A percentile compares a stretch with the other conserved stretches of the same genome.
Conservation (phyloP, 1,139 yeast species). For the Blastobotrys malaysiensis region DNA sequence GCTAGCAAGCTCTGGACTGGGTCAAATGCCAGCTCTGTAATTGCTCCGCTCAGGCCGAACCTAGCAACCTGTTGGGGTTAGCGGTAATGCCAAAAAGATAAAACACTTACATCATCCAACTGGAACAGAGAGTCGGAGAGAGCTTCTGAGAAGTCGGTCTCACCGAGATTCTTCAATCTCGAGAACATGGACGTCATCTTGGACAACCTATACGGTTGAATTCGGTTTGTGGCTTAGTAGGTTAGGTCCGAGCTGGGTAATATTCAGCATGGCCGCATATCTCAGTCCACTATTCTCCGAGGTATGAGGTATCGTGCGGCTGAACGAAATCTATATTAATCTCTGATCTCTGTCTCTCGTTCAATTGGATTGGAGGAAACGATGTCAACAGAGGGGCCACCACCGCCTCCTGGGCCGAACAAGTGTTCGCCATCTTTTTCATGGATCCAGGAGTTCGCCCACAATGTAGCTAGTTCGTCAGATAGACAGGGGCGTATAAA, state of each 20-base stretch:
- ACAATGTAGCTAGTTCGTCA: neutral
- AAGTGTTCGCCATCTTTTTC: neutral
- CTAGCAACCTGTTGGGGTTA: conserved; percentile 34
- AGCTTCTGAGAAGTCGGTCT: conserved; percentile 31
- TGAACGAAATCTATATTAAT: neutral
- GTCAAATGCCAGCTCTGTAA: conserved; percentile 69
- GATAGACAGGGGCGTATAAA: neutral
- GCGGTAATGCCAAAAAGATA: too few species aligned
- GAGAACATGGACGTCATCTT: conserved; percentile 26
- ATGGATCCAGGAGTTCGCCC: neutral
- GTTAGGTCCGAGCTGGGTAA: neutral
- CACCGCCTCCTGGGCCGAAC: neutral
- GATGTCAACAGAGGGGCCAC: neutral
- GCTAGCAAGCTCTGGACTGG: conserved; percentile 87
- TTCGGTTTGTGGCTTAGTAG: neutral
- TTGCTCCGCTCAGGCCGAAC: conserved; percentile 55
- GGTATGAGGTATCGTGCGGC: neutral
- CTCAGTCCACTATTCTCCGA: neutral
- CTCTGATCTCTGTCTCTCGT: neutral
- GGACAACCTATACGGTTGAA: neutral
- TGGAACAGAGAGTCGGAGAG: conserved; percentile 35
- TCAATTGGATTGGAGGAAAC: neutral
- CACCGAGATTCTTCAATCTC: conserved; percentile 25
- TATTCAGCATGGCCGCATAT: neutral
- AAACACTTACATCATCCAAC: conserved; percentile 25